Evolutionary conservation across 2,329 filamentous ascomycete species (phyloP), one percentile per base, ranked within the genome.

Genomic region (Triangularia verruculosa): DNA sequence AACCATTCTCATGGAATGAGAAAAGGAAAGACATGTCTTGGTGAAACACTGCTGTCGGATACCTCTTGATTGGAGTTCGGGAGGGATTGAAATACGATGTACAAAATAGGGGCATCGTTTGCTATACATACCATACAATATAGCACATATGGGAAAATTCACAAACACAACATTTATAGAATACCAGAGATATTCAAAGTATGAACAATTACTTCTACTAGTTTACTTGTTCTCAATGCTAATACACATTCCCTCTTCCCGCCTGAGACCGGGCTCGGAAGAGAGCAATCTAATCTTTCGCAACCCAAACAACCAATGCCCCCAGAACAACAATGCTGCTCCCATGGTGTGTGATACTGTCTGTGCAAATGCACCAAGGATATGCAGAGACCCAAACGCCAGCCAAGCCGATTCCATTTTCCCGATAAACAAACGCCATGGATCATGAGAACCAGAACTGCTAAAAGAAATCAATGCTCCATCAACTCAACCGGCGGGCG

Each of bases 401-500:
- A 20, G n/a, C 39, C 39, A 47, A 8, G n/a, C n/a, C 17, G 20
- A 12, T 17, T 17, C 8, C 7, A 7, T 47, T 20, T 47, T 20
- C n/a, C n/a, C 39, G 43, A 43, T 17, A 55, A 30, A 39, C 20
- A 55, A 30, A 39, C 20, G n/a, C 56, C 51, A 15, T 25, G 20
- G 20, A 3, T 52, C 34, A 27, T 53, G 15, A 20, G 47, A 20
- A 27, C 12, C 56, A 55, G 17, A 32, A 7, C 32, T 20, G 25
- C 24, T 54, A 70, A n/a, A n/a, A n/a, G n/a, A n/a, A 61, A 74
- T 63, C 74, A 76, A 66, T 80, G 72, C 58, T 79, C 74, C 83
- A 89, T 89, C 67, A 89, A 77, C 78, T 90, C 88, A 7, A 90
- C 80, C 0, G 87, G 87, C 22, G 88, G 88, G 57, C 86, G 79